phyloP scores from a whole-genome alignment of 345 rosid genomes.

The Arabidopsis suecica region DNA sequence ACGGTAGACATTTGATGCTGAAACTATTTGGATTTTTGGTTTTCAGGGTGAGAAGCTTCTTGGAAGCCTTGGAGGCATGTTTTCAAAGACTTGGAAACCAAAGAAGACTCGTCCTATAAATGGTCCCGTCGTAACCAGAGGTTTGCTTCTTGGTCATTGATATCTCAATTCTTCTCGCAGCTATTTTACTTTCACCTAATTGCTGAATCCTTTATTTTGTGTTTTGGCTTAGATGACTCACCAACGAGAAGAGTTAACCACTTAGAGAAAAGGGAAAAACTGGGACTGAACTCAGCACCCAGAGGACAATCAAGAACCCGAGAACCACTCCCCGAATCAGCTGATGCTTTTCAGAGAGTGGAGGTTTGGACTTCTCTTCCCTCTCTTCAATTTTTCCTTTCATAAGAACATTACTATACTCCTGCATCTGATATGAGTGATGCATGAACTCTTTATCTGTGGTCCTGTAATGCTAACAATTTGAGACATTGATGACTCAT shows the following conservation, averaged over 20 bases:
- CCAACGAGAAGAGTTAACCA: constrained; percentile 63
- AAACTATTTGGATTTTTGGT: constrained; percentile 24
- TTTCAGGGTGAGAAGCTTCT: constrained; percentile 96
- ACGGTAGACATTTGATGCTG: neutral
- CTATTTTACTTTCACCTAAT: neutral
- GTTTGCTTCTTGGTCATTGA: constrained; percentile 47
- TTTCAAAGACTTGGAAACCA: constrained; percentile 93
- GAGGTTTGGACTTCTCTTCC: constrained; percentile 60
- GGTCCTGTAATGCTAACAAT: constrained; percentile 5
- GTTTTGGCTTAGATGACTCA: constrained; percentile 55
- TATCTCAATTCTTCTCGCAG: neutral
- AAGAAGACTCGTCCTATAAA: constrained; percentile 71
- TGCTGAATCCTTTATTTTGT: neutral
- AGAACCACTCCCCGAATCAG: constrained; percentile 58
- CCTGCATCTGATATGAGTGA: neutral
- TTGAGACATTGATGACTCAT: neutral
- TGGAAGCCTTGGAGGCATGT: constrained; percentile 94
- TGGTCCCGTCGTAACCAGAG: constrained; percentile 74
- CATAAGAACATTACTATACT: neutral
- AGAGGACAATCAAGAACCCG: constrained; percentile 52
- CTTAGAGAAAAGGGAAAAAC: constrained; percentile 81
- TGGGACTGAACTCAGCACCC: constrained; percentile 69
- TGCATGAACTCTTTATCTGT: constrained; percentile 8
- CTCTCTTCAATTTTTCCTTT: constrained; percentile 7
- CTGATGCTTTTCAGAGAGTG: constrained; percentile 74